Conservation (phyloP, 1,284 basidiomycete species). For the Rhodotorula sp. region DNA sequence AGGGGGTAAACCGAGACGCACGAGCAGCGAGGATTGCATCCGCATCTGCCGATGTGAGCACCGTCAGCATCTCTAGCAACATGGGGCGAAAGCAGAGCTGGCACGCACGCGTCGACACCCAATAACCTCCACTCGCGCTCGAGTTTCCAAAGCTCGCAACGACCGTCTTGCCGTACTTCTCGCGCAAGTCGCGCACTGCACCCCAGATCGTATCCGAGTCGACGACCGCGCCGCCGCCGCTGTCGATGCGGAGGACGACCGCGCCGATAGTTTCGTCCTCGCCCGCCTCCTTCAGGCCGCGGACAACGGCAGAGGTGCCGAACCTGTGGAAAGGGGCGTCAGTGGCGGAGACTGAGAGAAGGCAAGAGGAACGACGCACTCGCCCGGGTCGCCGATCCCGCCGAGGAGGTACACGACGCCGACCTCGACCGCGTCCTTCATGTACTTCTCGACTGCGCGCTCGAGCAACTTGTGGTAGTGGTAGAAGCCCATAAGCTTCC, state of each 20-base stretch:
- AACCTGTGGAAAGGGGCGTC: constrained; percentile 20
- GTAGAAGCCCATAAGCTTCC: constrained; percentile 45
- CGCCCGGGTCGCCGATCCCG: constrained; percentile 47
- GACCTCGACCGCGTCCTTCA: constrained; percentile 50
- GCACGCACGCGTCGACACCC: constrained; percentile 42
- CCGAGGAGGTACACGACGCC: constrained; percentile 54
- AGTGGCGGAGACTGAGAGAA: not conserved
- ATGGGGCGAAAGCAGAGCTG: too few species aligned
- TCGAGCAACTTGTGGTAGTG: constrained; percentile 48
- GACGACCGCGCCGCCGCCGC: constrained; percentile 54
- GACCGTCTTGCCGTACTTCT: constrained; percentile 52
- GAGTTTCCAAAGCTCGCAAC: constrained; percentile 54
- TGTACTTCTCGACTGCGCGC: constrained; percentile 36
- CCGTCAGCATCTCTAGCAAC: not conserved
- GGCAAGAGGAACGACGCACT: constrained; percentile 15
- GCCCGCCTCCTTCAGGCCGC: constrained; percentile 53
- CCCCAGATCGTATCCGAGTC: constrained; percentile 54
- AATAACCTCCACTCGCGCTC: constrained; percentile 53
- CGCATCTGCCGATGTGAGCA: not conserved
- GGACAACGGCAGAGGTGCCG: constrained; percentile 51
- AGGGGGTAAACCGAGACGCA: constrained; percentile 12
- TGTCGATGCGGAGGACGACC: constrained; percentile 54
- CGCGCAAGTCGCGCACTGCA: constrained; percentile 50
- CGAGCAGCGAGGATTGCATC: constrained; percentile 43
- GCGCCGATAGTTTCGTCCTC: constrained; percentile 52